These are phyloP conservation scores for Cadophora sp. DNA, from an alignment of 2,329 filamentous ascomycete genomes.

Conservation along the genomic window DNA sequence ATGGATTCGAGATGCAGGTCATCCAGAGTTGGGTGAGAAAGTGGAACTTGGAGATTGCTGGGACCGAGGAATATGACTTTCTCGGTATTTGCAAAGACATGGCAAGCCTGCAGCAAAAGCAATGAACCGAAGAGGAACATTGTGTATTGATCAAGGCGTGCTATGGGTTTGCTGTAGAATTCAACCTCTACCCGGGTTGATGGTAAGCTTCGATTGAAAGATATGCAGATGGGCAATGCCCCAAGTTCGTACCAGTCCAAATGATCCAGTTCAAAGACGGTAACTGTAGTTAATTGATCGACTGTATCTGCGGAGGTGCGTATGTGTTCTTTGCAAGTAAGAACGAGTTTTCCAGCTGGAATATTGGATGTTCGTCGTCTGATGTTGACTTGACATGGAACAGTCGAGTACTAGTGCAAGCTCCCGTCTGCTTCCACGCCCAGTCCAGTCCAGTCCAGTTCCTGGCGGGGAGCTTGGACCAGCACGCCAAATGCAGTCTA, in stretches of 20 bases:
- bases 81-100: slow-evolving; percentile 76
- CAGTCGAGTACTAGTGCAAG: neutral
- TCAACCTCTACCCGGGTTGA: neutral
- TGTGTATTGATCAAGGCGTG: neutral
- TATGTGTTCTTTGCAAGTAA: too few relatives aligned
- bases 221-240: neutral
- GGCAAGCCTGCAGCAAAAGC: slow-evolving; percentile 29
- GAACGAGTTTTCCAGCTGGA: neutral
- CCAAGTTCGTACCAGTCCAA: neutral
- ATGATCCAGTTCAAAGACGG: neutral
- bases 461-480: slow-evolving; percentile 32
- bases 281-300: neutral
- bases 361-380: slow-evolving; percentile 2
- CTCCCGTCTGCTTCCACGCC: neutral
- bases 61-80: slow-evolving; percentile 90
- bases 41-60: slow-evolving; percentile 59
- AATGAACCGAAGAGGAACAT: slow-evolving; percentile 34
- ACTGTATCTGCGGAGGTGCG: neutral
- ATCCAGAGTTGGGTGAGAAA: slow-evolving; percentile 61
- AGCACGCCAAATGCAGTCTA: slow-evolving; percentile 16
- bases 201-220: neutral
- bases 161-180: neutral
- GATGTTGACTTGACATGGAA: neutral
- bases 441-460: too few relatives aligned
- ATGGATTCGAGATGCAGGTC: slow-evolving; percentile 70